phyloP scores from a whole-genome alignment of 768 basidiomycete genomes.

The Mycena chlorophos region DNA sequence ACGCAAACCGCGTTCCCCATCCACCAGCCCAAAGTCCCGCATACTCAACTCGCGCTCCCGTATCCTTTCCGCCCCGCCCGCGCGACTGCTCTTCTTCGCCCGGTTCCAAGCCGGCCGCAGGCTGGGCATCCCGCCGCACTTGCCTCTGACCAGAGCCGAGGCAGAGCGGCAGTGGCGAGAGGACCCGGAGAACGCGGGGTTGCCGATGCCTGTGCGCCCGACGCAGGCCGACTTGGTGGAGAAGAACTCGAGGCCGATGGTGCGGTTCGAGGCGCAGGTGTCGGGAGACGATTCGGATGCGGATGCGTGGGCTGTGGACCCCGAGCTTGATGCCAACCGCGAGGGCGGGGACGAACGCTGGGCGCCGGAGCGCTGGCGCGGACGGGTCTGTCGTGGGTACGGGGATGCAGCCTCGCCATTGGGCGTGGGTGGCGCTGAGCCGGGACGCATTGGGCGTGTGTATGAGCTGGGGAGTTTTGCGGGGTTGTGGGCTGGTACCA shows the following conservation, averaged over 20 bases:
- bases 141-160: slow-evolving; percentile 18
- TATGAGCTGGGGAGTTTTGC: slow-evolving; percentile 45
- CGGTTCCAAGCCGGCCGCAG: slow-evolving; percentile 37
- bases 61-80: slow-evolving; percentile 43
- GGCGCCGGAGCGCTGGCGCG: slow-evolving; percentile 6
- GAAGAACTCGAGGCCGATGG: slow-evolving; percentile 40
- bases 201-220: slow-evolving; percentile 25
- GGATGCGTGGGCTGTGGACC: background rate
- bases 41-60: background rate
- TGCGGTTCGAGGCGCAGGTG: slow-evolving; percentile 24
- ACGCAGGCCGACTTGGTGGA: slow-evolving; percentile 50
- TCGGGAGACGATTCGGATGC: background rate
- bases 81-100: slow-evolving; percentile 45
- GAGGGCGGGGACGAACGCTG: background rate
- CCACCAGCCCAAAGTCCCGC: background rate
- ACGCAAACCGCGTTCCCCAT: background rate
- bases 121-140: slow-evolving; percentile 29
- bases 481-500: slow-evolving; percentile 51
- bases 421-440: slow-evolving; percentile 1
- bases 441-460: slow-evolving; percentile 10
- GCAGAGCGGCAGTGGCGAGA: slow-evolving; percentile 21
- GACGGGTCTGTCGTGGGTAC: slow-evolving; percentile 2
- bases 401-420: background rate
- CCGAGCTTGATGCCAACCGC: background rate
- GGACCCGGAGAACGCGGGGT: background rate